Conservation (phyloP, 805 yeast species). For the Spencermartinsiella europaea region DNA sequence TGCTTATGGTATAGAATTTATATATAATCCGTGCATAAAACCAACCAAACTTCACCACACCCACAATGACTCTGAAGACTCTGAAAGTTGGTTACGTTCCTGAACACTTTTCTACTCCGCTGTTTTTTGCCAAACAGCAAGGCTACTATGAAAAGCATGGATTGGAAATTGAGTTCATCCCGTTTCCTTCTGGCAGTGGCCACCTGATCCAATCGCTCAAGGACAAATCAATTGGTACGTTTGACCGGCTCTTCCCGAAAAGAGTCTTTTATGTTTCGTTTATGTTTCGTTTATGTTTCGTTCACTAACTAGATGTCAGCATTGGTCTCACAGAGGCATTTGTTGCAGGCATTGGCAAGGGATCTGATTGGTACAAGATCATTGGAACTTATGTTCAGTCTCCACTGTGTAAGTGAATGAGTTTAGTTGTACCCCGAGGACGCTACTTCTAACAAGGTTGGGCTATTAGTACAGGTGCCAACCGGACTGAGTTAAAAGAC, state of each 20-base stretch:
- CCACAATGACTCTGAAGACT: too few species aligned
- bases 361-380: constrained; percentile 56
- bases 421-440: too few species aligned
- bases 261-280: background rate
- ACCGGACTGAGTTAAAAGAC: constrained; percentile 50
- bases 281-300: too few species aligned
- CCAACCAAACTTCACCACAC: too few species aligned
- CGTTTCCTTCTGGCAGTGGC: constrained; percentile 85
- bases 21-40: too few species aligned
- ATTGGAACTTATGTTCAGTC: constrained; percentile 81
- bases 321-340: constrained; percentile 91
- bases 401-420: constrained; percentile 50
- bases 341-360: constrained; percentile 74
- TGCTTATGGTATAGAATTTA: too few species aligned
- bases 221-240: constrained; percentile 47
- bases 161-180: constrained; percentile 52
- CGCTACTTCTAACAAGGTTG: constrained; percentile 42
- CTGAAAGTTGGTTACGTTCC: constrained; percentile 72
- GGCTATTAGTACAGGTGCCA: constrained; percentile 77
- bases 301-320: constrained; percentile 60
- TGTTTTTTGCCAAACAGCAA: constrained; percentile 61
- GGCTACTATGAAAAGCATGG: constrained; percentile 49
- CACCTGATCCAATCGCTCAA: constrained; percentile 72
- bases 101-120: constrained; percentile 87
- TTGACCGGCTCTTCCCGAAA: too few species aligned